A percentile compares a stretch with the other conserved stretches of the same genome.
Evolutionary conservation across 495 filamentous ascomycete species (phyloP).

Genomic region (Penicillium pulvis): DNA sequence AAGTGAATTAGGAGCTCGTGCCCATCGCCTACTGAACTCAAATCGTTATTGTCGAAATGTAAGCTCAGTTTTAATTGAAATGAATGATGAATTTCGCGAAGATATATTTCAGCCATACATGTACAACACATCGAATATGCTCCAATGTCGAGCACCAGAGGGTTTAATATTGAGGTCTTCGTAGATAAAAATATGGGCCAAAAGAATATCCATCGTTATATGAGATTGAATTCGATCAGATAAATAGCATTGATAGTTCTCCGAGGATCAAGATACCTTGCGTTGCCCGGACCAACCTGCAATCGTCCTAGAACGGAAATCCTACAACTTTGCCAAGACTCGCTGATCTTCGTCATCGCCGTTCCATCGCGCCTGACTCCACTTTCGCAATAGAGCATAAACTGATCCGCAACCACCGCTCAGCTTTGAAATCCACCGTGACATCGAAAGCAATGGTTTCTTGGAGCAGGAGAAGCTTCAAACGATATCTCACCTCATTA

Average conservation of each 20-base stretch:
- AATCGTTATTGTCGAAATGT: background rate
- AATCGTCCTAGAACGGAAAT: conserved; percentile 36
- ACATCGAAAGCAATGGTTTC: background rate
- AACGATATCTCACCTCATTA: background rate
- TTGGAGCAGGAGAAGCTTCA: background rate
- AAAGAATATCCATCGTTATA: too few relatives aligned
- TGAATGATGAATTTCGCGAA: background rate
- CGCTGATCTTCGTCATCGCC: conserved; percentile 16
- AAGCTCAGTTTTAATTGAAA: background rate
- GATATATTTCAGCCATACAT: too few relatives aligned
- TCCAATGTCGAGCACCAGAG: too few relatives aligned
- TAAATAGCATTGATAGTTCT: too few relatives aligned
- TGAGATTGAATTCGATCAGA: too few relatives aligned
- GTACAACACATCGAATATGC: too few relatives aligned
- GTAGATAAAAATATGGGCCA: too few relatives aligned
- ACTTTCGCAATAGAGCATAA: background rate
- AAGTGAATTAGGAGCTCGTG: background rate
- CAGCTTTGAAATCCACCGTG: background rate
- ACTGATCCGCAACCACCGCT: background rate
- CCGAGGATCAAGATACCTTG: conserved; percentile 14
- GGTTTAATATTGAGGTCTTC: too few relatives aligned
- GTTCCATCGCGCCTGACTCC: conserved; percentile 1
- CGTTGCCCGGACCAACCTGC: conserved; percentile 43
- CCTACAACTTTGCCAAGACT: conserved; percentile 39
- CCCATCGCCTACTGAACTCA: background rate